Conservation (phyloP, 768 basidiomycete species). For the Pleurotus ostreatus region DNA sequence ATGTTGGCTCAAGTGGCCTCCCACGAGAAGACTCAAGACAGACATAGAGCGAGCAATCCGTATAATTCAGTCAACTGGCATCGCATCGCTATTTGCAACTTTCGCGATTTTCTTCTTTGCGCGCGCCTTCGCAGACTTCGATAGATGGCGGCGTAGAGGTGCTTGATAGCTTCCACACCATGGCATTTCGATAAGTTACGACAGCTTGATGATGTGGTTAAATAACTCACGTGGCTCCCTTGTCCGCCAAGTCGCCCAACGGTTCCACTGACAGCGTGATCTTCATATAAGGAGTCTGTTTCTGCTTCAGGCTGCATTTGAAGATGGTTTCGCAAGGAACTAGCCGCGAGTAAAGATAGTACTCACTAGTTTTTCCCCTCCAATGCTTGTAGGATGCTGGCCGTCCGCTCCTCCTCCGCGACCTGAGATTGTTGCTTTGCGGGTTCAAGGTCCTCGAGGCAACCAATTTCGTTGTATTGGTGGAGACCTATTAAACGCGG, state of each 20-base stretch:
- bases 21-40: too few relatives aligned
- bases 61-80: not conserved
- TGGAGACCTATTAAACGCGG: conserved; percentile 52
- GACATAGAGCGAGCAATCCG: conserved; percentile 15
- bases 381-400: conserved; percentile 39
- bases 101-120: conserved; percentile 39
- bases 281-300: conserved; percentile 64
- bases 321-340: conserved; percentile 4
- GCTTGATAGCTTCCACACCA: conserved; percentile 46
- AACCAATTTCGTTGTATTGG: conserved; percentile 74
- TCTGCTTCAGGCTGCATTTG: conserved; percentile 43
- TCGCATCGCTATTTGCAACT: not conserved
- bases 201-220: not conserved
- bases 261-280: conserved; percentile 54
- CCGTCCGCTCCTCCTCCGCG: conserved; percentile 28
- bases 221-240: conserved; percentile 47
- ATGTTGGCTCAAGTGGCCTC: too few relatives aligned
- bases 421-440: conserved; percentile 13
- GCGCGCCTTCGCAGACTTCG: conserved; percentile 54
- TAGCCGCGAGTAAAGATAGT: conserved; percentile 1
- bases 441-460: conserved; percentile 39
- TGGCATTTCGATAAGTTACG: not conserved
- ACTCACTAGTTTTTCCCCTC: conserved; percentile 61
- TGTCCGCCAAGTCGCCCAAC: conserved; percentile 32
- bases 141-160: conserved; percentile 47